phyloP scores from a whole-genome alignment of 1,284 basidiomycete species.

The Nidula niveotomentosa region DNA sequence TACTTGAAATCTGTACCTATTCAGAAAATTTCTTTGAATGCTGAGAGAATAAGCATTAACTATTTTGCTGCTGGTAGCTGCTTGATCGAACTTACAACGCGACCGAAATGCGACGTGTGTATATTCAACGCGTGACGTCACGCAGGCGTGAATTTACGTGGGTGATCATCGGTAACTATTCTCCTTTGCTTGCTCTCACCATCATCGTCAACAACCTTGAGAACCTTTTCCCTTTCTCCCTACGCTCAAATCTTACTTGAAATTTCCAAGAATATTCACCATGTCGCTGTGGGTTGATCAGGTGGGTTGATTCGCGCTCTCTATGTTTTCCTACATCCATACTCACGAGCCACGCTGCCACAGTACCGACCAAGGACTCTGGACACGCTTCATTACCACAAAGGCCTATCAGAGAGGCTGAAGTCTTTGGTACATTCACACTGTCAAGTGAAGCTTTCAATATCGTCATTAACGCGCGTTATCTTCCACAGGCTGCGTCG shows the following conservation, averaged over 20 bases:
- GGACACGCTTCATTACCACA: conserved; percentile 89
- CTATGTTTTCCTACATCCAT: background rate
- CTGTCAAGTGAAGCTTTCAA: background rate
- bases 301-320: conserved; percentile 33
- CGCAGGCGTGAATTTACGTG: conserved; percentile 14
- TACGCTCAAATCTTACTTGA: background rate
- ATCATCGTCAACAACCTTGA: background rate
- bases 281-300: conserved; percentile 94
- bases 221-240: background rate
- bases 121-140: conserved; percentile 24
- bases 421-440: conserved; percentile 66
- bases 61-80: no score
- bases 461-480: no score
- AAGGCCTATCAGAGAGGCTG: conserved; percentile 78
- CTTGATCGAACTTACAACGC: no score
- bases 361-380: conserved; percentile 89
- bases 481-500: conserved; percentile 63
- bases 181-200: conserved; percentile 4
- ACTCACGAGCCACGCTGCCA: background rate
- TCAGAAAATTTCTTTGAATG: no score
- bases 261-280: background rate
- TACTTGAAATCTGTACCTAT: no score
- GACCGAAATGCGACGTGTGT: background rate
- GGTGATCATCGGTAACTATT: background rate
- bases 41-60: no score